Evolutionary conservation across 2,329 filamentous ascomycete species (phyloP), one percentile per base, ranked within the genome.

Genomic region (Chrysoporthe cubensis): DNA sequence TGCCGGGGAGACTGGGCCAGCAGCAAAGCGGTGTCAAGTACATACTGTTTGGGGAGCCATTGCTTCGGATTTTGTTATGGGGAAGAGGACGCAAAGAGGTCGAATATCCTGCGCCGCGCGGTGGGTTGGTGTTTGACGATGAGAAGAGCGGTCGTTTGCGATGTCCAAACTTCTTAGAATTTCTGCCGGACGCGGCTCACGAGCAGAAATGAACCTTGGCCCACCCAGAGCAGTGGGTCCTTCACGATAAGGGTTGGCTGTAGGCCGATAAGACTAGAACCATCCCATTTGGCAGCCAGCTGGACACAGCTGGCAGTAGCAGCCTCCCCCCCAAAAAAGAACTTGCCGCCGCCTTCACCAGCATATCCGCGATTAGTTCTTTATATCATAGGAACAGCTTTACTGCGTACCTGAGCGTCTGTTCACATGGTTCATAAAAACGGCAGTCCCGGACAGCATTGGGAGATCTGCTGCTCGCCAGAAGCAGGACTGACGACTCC

Each of bases 31-130:
- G 82, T 91, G 87, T 84, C 81, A 82, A 80, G 82, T 88, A 97
- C 94, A 85, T 97, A 97, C 94, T 85, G 91, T 87, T 84, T 86
- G 86, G 83, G 91, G 88, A 89, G 91, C 91, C 93, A 97, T 97
- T 92, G 83, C 86, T 67, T 66, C 64, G 83, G 81, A 76, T 82
- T 75, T 78, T 74, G 59, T 69, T 67, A 42, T 62, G 26, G 65
- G 65, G 62, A 69, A 73, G 73, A 78, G 79, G 79, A 83, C 84
- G 84, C 84, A 87, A 87, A 87, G 84, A 86, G 76, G 83, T 96
- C 60, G 50, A 84, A 85, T 91, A 96, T 96, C 93, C 93, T 96
- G 91, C 93, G 93, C 87, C 85, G 80, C 75, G 62, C 79, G 76
- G 74, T 73, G 70, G 72, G 66, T 14, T 48, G 70, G 65, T 64